Percentiles rank a stretch among this genome's conserved stretches.
phyloP scores from a whole-genome alignment of 2,329 filamentous ascomycete genomes.

The Colletotrichum ledebouriae region DNA sequence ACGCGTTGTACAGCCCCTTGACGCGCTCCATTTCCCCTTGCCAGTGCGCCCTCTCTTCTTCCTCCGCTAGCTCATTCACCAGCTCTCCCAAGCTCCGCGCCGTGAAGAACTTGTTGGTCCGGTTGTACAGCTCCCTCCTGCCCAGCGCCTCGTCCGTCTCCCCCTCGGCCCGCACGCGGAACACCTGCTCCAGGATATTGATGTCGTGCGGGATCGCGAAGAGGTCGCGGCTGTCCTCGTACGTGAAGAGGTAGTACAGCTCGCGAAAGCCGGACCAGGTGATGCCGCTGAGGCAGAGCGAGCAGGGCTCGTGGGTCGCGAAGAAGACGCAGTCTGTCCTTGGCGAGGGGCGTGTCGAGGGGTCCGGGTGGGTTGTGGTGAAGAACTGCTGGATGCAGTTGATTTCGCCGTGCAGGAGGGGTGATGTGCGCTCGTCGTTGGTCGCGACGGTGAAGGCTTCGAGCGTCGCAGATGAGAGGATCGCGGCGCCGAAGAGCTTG shows the following conservation, averaged over 20 bases:
- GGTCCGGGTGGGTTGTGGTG: conserved; percentile 51
- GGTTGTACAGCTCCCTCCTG: conserved; percentile 64
- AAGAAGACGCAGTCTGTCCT: conserved; percentile 67
- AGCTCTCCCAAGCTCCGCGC: conserved; percentile 59
- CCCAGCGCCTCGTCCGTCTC: conserved; percentile 56
- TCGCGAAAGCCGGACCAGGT: conserved; percentile 69
- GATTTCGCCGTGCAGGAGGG: conserved; percentile 70
- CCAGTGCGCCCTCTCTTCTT: conserved; percentile 53
- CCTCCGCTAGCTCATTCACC: conserved; percentile 54
- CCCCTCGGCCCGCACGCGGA: conserved; percentile 58
- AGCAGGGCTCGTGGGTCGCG: conserved; percentile 71
- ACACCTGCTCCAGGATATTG: conserved; percentile 68
- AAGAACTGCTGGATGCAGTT: conserved; percentile 73
- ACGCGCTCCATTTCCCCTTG: conserved; percentile 59
- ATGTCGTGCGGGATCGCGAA: conserved; percentile 71
- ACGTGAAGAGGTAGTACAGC: conserved; percentile 71
- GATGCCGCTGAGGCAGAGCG: conserved; percentile 69
- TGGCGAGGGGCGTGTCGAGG: conserved; percentile 55
- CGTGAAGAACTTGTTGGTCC: conserved; percentile 68
- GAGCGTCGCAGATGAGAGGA: conserved; percentile 60
- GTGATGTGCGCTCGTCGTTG: conserved; percentile 68
- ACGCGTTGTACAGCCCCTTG: conserved; percentile 61
- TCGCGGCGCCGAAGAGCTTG: conserved; percentile 70
- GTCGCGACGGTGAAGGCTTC: conserved; percentile 63
- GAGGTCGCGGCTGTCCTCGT: conserved; percentile 69